phyloP scores from a whole-genome alignment of 2,329 filamentous ascomycete species.

The Pseudogymnoascus sp. region DNA sequence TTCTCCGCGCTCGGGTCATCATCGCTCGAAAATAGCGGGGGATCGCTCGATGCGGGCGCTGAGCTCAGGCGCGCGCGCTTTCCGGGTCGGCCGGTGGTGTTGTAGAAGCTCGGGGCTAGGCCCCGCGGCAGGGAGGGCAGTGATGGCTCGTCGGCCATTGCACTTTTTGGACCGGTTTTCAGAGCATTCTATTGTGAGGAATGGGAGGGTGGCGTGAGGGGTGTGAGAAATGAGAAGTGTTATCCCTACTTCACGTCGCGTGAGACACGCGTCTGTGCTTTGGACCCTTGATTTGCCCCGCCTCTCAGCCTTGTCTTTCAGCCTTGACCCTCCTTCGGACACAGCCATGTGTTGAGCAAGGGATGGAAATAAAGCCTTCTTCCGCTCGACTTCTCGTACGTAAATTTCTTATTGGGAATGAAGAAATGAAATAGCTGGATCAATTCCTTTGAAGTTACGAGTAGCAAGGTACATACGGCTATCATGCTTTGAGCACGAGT shows the following conservation, averaged over 20 bases:
- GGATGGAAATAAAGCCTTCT: background rate
- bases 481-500: background rate
- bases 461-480: background rate
- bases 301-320: background rate
- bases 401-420: background rate
- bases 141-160: slow-evolving; percentile 33
- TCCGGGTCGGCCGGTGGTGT: slow-evolving; percentile 20
- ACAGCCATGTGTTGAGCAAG: background rate
- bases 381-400: background rate
- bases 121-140: slow-evolving; percentile 30
- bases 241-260: slow-evolving; percentile 8
- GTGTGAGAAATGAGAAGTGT: slow-evolving; percentile 6
- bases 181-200: background rate
- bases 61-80: slow-evolving; percentile 33
- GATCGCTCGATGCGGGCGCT: slow-evolving; percentile 54
- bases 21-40: slow-evolving; percentile 63
- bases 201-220: background rate
- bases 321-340: background rate
- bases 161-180: background rate
- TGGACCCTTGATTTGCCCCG: background rate
- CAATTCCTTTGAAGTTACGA: background rate
- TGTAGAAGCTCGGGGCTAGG: slow-evolving; percentile 16
- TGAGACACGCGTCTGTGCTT: slow-evolving; percentile 9
- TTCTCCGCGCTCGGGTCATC: slow-evolving; percentile 61
- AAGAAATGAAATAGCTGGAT: background rate